phyloP scores from a whole-genome alignment of 208 protist genomes.

The Leishmania mexicana region DNA sequence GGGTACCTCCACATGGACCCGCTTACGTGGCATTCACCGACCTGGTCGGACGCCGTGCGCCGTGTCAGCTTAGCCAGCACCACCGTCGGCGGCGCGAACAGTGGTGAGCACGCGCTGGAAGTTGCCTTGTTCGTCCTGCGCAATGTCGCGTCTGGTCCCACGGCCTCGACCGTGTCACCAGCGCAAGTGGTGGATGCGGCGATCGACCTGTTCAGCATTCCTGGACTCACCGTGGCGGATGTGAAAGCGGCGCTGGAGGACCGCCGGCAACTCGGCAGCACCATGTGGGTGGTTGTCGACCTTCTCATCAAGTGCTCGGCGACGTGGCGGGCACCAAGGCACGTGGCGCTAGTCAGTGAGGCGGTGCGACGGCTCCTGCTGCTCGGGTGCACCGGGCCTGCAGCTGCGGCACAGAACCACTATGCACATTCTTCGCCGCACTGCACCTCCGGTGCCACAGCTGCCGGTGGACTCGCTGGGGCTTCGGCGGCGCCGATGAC shows the following conservation, averaged over 20 bases:
- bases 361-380: slow-evolving; percentile 21
- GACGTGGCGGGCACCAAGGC: slow-evolving; percentile 25
- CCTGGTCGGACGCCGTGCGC: slow-evolving; percentile 65
- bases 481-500: not conserved
- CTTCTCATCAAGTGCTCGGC: slow-evolving; percentile 31
- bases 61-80: slow-evolving; percentile 55
- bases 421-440: not conserved
- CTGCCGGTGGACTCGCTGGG: not conserved
- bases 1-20: slow-evolving; percentile 18
- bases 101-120: slow-evolving; percentile 42
- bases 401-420: not conserved
- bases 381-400: slow-evolving; percentile 8
- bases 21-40: slow-evolving; percentile 48
- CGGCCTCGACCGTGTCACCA: slow-evolving; percentile 13
- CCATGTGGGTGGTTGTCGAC: slow-evolving; percentile 30
- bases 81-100: slow-evolving; percentile 35
- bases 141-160: slow-evolving; percentile 9
- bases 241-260: slow-evolving; percentile 28
- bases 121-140: slow-evolving; percentile 34
- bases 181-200: slow-evolving; percentile 33
- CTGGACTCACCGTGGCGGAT: slow-evolving; percentile 10
- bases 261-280: slow-evolving; percentile 23
- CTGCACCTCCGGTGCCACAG: not conserved
- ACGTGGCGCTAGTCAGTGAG: slow-evolving; percentile 26
- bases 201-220: slow-evolving; percentile 32